Base-by-base conservation (phyloP, 164 flowering plant genomes). In the Pachysandra terminalis region DNA sequence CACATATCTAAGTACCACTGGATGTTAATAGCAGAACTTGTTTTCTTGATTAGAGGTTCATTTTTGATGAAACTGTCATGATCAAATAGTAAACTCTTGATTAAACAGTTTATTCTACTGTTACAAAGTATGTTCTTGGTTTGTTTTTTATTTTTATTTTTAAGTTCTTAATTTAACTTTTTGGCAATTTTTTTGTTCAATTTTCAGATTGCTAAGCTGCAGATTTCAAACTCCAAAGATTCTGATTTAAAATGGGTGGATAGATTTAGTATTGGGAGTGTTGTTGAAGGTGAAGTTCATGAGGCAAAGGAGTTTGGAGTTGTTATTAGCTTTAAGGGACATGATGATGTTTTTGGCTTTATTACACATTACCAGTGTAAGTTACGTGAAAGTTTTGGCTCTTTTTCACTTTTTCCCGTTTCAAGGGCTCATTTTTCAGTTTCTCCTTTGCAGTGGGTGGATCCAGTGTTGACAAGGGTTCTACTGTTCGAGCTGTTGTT, bases 231-330 rank as follows among this genome's bases (percentile, higher is more conserved):
- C 28, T 66, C 83, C 16, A 65, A 68, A 19, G 73, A 58, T 65
- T 62, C 77, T 68, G 84, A 77, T 68, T 68, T 73, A 52, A 73
- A 79, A 27, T 92, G 96, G 97, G 73, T 74, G 49, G 84, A 86
- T 62, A 81, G 66, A 22, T 84, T 90, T 73, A 66, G 26, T 19
- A 68, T 90, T 75, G 93, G 93, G 40, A 78, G 80, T 73, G 48
- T 79, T 28, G 71, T 87, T 66, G 87, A 88, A 69, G 98, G 91
- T 28, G 77, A 74, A 74, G 63, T 90, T 63, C 84, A 82, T 37
- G 93, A 93, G 78, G 73, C 49, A 28, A 91, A 89, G 69, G 97
- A 90, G 70, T 71, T 78, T 72, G 99, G 99, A 56, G 89, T 82
- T 68, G 88, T 86, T 73, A 74, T 96, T 65, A 74, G 81, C 77